Conservation (phyloP, 1,139 yeast species). For the Cylindricascospora bacillispora region DNA sequence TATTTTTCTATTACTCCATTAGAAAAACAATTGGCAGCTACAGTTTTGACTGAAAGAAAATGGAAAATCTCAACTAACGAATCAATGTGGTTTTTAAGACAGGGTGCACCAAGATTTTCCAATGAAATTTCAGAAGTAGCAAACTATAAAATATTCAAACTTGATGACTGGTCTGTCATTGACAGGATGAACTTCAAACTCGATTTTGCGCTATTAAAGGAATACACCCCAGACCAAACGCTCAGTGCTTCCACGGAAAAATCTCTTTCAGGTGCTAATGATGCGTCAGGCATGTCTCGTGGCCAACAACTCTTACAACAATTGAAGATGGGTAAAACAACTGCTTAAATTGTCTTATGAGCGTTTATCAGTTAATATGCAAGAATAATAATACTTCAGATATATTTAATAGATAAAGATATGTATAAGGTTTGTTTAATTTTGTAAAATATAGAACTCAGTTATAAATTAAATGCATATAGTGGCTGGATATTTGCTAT, state of each 20-base stretch:
- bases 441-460: too few species aligned
- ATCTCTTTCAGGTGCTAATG: conserved; percentile 1
- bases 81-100: conserved; percentile 31
- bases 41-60: conserved; percentile 24
- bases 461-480: too few species aligned
- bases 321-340: conserved; percentile 15
- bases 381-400: too few species aligned
- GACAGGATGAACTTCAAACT: conserved; percentile 25
- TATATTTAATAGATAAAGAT: too few species aligned
- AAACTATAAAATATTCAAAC: conserved; percentile 31
- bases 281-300: conserved; percentile 9
- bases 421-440: too few species aligned
- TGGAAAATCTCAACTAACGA: conserved; percentile 28
- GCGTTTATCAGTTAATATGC: too few species aligned
- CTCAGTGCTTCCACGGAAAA: neutral
- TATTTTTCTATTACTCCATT: conserved; percentile 47
- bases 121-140: conserved; percentile 30
- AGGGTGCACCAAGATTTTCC: conserved; percentile 25
- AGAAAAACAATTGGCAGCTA: conserved; percentile 31
- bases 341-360: conserved; percentile 1
- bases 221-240: conserved; percentile 3
- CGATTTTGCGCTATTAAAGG: conserved; percentile 15
- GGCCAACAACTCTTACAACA: conserved; percentile 24
- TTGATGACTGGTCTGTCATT: conserved; percentile 31
- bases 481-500: too few species aligned